Conservation (phyloP, 1,284 basidiomycete species). For the Moesziomyces parantarcticus region DNA sequence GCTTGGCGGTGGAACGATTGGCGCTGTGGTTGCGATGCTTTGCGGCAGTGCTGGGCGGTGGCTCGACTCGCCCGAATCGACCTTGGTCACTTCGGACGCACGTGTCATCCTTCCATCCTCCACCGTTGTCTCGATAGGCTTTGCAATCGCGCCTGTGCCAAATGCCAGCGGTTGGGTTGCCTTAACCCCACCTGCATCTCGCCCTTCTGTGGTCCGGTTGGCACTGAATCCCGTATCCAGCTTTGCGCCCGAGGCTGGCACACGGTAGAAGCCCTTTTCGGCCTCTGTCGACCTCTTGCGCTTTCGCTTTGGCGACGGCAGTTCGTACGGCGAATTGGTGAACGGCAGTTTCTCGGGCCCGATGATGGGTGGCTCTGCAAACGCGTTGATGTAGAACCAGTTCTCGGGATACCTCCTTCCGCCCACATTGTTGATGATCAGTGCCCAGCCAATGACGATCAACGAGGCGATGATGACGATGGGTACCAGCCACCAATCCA, state of each 20-base stretch:
- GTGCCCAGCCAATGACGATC: slow-evolving; percentile 59
- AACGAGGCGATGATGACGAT: slow-evolving; percentile 24
- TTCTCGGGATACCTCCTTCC: slow-evolving; percentile 45
- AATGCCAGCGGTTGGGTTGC: too few species aligned
- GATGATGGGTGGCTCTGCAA: slow-evolving; percentile 34
- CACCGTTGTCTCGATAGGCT: slow-evolving; percentile 1
- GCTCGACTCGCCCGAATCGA: slow-evolving; percentile 16
- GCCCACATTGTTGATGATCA: slow-evolving; percentile 59
- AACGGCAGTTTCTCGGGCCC: slow-evolving; percentile 42
- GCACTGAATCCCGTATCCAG: slow-evolving; percentile 10
- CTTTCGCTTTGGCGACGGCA: background rate
- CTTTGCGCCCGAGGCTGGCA: slow-evolving; percentile 20
- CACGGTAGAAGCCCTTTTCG: slow-evolving; percentile 34
- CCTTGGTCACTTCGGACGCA: slow-evolving; percentile 25
- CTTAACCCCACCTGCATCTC: background rate
- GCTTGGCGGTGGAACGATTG: background rate
- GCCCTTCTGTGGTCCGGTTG: background rate
- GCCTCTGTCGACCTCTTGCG: slow-evolving; percentile 3
- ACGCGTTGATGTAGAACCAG: slow-evolving; percentile 37
- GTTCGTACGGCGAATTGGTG: slow-evolving; percentile 18
- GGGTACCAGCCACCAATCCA: slow-evolving; percentile 50
- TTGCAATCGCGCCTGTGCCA: too few species aligned
- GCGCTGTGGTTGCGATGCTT: background rate
- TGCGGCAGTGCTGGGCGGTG: background rate
- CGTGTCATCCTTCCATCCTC: slow-evolving; percentile 26